Conservation (phyloP, 352 stramenopile species). For the Pythium scleroteichum region DNA sequence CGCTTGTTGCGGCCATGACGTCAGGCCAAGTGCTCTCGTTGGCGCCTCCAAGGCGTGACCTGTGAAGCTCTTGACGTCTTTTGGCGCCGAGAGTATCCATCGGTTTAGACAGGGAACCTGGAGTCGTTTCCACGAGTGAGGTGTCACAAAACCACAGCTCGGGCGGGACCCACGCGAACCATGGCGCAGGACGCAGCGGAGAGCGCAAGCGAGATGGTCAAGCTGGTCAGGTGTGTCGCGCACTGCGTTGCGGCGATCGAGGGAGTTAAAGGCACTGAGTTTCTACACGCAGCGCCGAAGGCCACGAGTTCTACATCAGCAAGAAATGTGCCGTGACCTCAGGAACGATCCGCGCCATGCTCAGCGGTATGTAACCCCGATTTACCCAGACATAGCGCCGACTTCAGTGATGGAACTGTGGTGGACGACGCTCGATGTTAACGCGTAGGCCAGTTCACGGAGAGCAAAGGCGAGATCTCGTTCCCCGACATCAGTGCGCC, state of each 20-base stretch:
- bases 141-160: not conserved
- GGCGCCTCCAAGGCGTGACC: not conserved
- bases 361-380: slow-evolving; percentile 84
- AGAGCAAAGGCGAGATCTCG: slow-evolving; percentile 95
- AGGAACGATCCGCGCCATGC: slow-evolving; percentile 97
- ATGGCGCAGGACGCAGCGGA: slow-evolving; percentile 63
- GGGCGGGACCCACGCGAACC: no score
- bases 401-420: no score
- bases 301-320: slow-evolving; percentile 95
- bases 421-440: not conserved
- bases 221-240: slow-evolving; percentile 68
- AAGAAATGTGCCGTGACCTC: slow-evolving; percentile 93
- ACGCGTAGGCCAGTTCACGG: slow-evolving; percentile 83
- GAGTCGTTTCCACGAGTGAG: slow-evolving; percentile 11
- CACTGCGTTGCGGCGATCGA: not conserved
- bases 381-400: no score
- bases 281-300: slow-evolving; percentile 79
- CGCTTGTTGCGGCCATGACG: slow-evolving; percentile 9
- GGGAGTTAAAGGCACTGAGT: not conserved
- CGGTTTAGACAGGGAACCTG: slow-evolving; percentile 22
- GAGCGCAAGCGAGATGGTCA: slow-evolving; percentile 66
- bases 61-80: not conserved
- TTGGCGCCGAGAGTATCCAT: slow-evolving; percentile 23
- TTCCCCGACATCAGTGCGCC: slow-evolving; percentile 96
- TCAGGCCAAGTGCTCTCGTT: not conserved